Evolutionary conservation across 768 basidiomycete species (phyloP), one percentile per base, ranked within the genome.

Genomic region (Multifurca ochricompacta): DNA sequence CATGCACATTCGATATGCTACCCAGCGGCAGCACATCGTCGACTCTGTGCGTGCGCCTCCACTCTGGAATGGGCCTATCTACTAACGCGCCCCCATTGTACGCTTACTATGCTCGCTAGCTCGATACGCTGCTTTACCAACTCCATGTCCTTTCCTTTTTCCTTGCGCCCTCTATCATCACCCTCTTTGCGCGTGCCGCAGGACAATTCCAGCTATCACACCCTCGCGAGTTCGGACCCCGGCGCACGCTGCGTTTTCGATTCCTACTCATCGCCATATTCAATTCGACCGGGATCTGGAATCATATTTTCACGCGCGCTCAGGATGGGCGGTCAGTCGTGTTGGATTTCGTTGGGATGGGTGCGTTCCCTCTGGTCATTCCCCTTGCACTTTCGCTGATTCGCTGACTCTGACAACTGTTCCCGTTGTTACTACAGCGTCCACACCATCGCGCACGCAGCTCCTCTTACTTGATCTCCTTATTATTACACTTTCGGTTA

Each of bases 321-420:
- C 66, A 74, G 27, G 77, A 82, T 52, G 80, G 81, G n/a, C 74
- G 82, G 61, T 71, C 78, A 9, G 68, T 88, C 63, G 67, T 91
- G 31, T 78, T 91, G 56, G 87, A 90, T 66, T 90, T 90, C 63
- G 77, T 90, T 54, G 87, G 88, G 51, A 74, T 81, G 74, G 79
- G 88, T 89, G 61, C 46, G 82, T 74, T 25, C 3, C 27, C 48
- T 31, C 11, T 30, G 7, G 6, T 34, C 16, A 10, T 31, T n/a
- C 18, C 16, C 37, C 46, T 56, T 0, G 41, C 31, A 8, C n/a
- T 5, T 11, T 10, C 43, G 25, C 34, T 23, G 9, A 35, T 3
- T 7, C 47, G 18, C 52, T 36, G 25, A 14, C 16, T 13, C 25
- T 39, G 23, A 7, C 28, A 4, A 6, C 47, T 43, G 19, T 52